Evolutionary conservation across 2,329 filamentous ascomycete genomes (phyloP).

Genomic region (Microdochium trichocladiopsis): DNA sequence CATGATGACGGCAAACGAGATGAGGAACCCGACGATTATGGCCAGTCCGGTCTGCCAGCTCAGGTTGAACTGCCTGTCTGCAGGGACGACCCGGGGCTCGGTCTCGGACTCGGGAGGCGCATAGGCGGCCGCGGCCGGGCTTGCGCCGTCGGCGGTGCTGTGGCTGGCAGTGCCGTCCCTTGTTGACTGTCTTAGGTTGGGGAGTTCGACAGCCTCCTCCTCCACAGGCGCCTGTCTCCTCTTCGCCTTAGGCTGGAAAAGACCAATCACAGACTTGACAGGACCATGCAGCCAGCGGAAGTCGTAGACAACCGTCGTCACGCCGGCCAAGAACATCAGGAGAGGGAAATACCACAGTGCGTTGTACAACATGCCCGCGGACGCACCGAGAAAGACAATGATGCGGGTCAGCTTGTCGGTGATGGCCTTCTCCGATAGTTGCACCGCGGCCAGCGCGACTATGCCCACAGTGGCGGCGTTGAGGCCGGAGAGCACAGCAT

Average conservation of each 20-base stretch:
- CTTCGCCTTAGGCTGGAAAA: not conserved
- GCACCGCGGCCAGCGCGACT: conserved; percentile 61
- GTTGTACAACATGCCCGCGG: conserved; percentile 63
- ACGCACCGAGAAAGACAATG: conserved; percentile 55
- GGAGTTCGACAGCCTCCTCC: not conserved
- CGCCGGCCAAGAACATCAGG: conserved; percentile 50
- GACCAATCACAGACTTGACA: conserved; percentile 1
- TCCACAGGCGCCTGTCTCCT: conserved; percentile 4
- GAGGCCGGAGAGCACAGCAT: conserved; percentile 63
- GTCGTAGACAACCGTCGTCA: conserved; percentile 49
- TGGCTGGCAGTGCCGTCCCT: too few species aligned
- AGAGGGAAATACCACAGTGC: conserved; percentile 70
- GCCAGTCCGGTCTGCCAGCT: conserved; percentile 35
- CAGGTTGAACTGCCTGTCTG: conserved; percentile 26
- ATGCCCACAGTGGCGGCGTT: conserved; percentile 69
- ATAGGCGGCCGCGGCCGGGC: too few species aligned
- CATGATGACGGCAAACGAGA: conserved; percentile 50
- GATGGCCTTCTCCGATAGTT: conserved; percentile 61
- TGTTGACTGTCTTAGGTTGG: not conserved
- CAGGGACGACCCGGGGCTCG: conserved; percentile 23
- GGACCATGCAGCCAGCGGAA: conserved; percentile 38
- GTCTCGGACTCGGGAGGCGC: not conserved
- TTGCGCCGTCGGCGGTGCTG: too few species aligned
- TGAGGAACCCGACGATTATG: conserved; percentile 42
- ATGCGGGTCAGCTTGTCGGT: conserved; percentile 56